These are phyloP conservation scores for Simmondsia chinensis DNA, from an alignment of 148 eudicot genomes.

Conservation along the genomic window DNA sequence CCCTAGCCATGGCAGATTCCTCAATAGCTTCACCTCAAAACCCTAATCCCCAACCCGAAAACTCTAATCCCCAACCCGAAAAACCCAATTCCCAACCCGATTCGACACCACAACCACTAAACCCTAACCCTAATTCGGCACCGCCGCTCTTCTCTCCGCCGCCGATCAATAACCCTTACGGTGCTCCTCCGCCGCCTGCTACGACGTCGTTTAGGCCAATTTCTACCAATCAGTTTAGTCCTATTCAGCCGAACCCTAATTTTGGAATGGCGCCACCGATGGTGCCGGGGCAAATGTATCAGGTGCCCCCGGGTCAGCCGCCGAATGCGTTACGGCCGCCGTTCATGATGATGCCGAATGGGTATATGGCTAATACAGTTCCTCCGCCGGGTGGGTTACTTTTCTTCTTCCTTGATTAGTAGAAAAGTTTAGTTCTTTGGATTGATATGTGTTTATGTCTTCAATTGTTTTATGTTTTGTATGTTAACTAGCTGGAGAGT, in stretches of 20 bases:
- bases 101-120: constrained; percentile 8
- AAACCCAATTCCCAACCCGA: constrained; percentile 10
- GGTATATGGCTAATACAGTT: constrained; percentile 30
- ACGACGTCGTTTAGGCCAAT: constrained; percentile 44
- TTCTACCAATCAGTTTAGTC: constrained; percentile 36
- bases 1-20: background rate
- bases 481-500: too few species aligned
- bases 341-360: constrained; percentile 46
- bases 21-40: background rate
- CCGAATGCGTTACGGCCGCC: constrained; percentile 37
- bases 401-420: too few species aligned
- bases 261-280: constrained; percentile 13
- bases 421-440: too few species aligned
- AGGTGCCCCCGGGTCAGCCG: constrained; percentile 34
- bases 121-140: constrained; percentile 36
- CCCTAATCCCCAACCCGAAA: constrained; percentile 2
- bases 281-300: constrained; percentile 14
- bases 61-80: constrained; percentile 14
- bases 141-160: constrained; percentile 17
- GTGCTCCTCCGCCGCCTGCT: constrained; percentile 10
- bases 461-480: too few species aligned
- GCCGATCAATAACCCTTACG: constrained; percentile 20
- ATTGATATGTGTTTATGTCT: too few species aligned
- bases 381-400: constrained; percentile 75
- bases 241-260: constrained; percentile 30